These are phyloP conservation scores for Saccharum hybrid DNA, from an alignment of 202 grass and related monocot genomes.

Conservation along the genomic window DNA sequence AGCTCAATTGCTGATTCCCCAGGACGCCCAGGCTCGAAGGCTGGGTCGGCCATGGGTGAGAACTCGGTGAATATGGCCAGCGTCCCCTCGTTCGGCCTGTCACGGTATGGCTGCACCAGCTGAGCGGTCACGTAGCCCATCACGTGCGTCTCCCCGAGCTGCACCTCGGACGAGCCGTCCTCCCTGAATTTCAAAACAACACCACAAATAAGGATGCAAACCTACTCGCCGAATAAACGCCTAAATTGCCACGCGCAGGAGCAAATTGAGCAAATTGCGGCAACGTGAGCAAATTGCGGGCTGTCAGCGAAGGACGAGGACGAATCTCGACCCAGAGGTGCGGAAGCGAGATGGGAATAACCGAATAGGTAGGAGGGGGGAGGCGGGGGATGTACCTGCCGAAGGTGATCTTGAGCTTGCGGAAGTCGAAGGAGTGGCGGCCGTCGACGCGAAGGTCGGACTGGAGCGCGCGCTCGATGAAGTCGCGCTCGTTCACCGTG, in stretches of 20 bases:
- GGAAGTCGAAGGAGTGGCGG: constrained; percentile 90
- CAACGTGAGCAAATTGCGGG: neutral
- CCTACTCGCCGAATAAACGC: neutral
- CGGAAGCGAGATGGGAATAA: neutral
- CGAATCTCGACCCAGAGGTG: neutral
- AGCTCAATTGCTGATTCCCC: constrained; percentile 86
- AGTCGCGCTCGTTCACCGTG: constrained; percentile 82
- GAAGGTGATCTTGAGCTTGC: constrained; percentile 72
- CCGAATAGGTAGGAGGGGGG: neutral
- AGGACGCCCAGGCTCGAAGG: constrained; percentile 78
- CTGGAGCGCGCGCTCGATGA: constrained; percentile 70
- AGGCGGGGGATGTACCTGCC: constrained; percentile 55
- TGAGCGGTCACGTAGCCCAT: constrained; percentile 82
- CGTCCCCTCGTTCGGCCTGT: constrained; percentile 86
- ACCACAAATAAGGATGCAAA: neutral
- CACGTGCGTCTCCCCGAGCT: constrained; percentile 90
- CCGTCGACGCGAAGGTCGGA: constrained; percentile 87
- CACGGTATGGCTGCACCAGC: constrained; percentile 83
- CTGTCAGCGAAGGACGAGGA: neutral
- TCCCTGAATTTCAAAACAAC: constrained; percentile 49
- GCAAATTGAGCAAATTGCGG: neutral
- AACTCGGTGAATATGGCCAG: constrained; percentile 93
- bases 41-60: constrained; percentile 94
- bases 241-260: neutral
- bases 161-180: constrained; percentile 82